Conservation (phyloP, 768 basidiomycete genomes). For the Amanita rubescens region DNA sequence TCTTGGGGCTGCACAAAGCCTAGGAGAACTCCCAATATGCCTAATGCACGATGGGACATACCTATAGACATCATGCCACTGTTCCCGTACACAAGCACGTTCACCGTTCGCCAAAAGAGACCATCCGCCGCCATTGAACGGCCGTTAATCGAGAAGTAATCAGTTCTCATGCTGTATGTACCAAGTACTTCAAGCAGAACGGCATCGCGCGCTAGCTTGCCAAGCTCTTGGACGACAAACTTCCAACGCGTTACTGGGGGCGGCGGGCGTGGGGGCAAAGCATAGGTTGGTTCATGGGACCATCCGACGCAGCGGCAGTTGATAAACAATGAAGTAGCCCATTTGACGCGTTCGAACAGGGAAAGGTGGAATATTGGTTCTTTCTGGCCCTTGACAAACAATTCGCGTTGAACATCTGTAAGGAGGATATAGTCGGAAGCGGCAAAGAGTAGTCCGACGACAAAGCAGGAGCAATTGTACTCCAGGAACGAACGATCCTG, state of each 20-base stretch:
- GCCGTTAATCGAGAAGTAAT: slow-evolving; percentile 11
- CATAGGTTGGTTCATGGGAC: slow-evolving; percentile 21
- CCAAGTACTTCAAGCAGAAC: slow-evolving; percentile 16
- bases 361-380: slow-evolving; percentile 7
- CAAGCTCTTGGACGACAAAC: slow-evolving; percentile 16
- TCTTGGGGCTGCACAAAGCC: slow-evolving; percentile 16
- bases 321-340: slow-evolving; percentile 22
- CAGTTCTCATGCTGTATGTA: slow-evolving; percentile 8
- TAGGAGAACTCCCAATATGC: slow-evolving; percentile 7
- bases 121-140: slow-evolving; percentile 9
- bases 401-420: slow-evolving; percentile 10
- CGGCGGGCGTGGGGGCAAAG: slow-evolving; percentile 11
- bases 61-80: slow-evolving; percentile 8
- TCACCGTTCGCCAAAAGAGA: slow-evolving; percentile 8
- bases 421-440: slow-evolving; percentile 10
- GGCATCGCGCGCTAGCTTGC: slow-evolving; percentile 10
- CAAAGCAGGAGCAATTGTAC: slow-evolving; percentile 11
- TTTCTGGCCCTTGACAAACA: slow-evolving; percentile 2
- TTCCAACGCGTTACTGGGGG: slow-evolving; percentile 13
- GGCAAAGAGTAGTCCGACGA: neutral
- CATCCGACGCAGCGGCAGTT: slow-evolving; percentile 28
- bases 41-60: slow-evolving; percentile 8
- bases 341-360: slow-evolving; percentile 14
- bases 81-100: slow-evolving; percentile 14
- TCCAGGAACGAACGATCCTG: slow-evolving; percentile 3